Evolutionary conservation across 2,329 filamentous ascomycete genomes (phyloP).

Genomic region (Colletotrichum viniferum): DNA sequence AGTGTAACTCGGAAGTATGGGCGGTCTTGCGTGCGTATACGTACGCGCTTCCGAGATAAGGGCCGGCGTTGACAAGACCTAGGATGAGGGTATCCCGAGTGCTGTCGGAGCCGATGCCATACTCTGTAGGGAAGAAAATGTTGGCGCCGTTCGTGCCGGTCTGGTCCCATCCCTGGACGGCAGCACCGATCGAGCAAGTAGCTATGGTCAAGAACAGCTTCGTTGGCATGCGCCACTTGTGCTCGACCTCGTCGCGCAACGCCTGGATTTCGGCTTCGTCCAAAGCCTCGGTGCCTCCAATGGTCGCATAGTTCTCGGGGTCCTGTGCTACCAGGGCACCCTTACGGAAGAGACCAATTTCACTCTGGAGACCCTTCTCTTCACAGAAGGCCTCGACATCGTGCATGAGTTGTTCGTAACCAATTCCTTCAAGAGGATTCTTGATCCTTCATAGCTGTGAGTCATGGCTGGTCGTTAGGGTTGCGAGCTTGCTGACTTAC

Average conservation of each 20-base stretch:
- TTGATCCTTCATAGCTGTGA: slow-evolving; percentile 39
- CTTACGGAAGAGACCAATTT: slow-evolving; percentile 64
- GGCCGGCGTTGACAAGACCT: slow-evolving; percentile 68
- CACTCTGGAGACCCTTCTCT: slow-evolving; percentile 61
- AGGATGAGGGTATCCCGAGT: slow-evolving; percentile 51
- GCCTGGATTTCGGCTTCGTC: slow-evolving; percentile 62
- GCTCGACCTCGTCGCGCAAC: slow-evolving; percentile 65
- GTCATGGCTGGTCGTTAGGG: neutral
- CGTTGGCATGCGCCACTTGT: slow-evolving; percentile 70
- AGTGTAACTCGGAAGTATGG: neutral
- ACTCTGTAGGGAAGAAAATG: slow-evolving; percentile 58
- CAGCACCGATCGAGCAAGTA: slow-evolving; percentile 71
- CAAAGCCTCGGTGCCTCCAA: slow-evolving; percentile 62
- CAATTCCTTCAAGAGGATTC: slow-evolving; percentile 54
- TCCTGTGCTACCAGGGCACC: slow-evolving; percentile 78
- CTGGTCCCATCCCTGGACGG: slow-evolving; percentile 74
- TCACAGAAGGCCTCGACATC: slow-evolving; percentile 68
- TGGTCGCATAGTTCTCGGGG: slow-evolving; percentile 64
- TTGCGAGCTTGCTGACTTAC: slow-evolving; percentile 31
- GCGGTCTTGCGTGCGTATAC: slow-evolving; percentile 19
- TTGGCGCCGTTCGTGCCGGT: slow-evolving; percentile 69
- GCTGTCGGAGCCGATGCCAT: slow-evolving; percentile 39
- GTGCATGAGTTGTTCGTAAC: slow-evolving; percentile 55
- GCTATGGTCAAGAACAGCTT: slow-evolving; percentile 70
- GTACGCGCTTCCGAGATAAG: slow-evolving; percentile 50